Percentiles rank a stretch among this genome's conserved stretches.
Evolutionary conservation across 1,139 yeast genomes (phyloP).

Genomic region (Blastobotrys malaysiensis): DNA sequence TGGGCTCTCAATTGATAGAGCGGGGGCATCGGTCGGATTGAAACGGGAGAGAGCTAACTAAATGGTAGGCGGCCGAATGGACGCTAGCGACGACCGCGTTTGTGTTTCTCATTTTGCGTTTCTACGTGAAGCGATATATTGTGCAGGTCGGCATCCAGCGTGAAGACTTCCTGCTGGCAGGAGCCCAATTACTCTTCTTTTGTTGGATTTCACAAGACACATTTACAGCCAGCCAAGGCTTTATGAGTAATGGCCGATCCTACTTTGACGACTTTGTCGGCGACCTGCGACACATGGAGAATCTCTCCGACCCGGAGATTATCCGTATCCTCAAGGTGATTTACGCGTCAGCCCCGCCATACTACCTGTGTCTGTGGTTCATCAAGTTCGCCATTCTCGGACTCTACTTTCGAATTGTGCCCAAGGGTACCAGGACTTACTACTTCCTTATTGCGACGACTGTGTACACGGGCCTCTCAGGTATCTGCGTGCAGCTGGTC

Average conservation of each 20-base stretch:
- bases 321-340: constrained; percentile 24
- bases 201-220: constrained; percentile 29
- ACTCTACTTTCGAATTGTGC: constrained; percentile 28
- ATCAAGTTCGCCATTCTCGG: constrained; percentile 30
- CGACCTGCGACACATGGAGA: constrained; percentile 16
- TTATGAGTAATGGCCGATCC: constrained; percentile 26
- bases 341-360: constrained; percentile 28
- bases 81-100: constrained; percentile 20
- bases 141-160: constrained; percentile 26
- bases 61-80: constrained; percentile 25
- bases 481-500: constrained; percentile 22
- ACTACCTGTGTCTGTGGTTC: constrained; percentile 29
- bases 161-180: constrained; percentile 25
- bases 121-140: constrained; percentile 24
- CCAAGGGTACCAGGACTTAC: constrained; percentile 24
- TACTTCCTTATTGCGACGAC: constrained; percentile 21
- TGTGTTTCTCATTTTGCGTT: constrained; percentile 20
- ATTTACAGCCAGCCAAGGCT: constrained; percentile 24
- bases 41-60: too few species aligned
- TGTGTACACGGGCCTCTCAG: constrained; percentile 15
- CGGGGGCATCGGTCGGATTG: too few species aligned
- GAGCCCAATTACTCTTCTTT: constrained; percentile 27
- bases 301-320: constrained; percentile 14
- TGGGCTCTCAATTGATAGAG: too few species aligned
- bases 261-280: constrained; percentile 22